These are phyloP conservation scores for Sporothrix schenckii DNA, from an alignment of 2,329 filamentous ascomycete species.

Conservation along the genomic window DNA sequence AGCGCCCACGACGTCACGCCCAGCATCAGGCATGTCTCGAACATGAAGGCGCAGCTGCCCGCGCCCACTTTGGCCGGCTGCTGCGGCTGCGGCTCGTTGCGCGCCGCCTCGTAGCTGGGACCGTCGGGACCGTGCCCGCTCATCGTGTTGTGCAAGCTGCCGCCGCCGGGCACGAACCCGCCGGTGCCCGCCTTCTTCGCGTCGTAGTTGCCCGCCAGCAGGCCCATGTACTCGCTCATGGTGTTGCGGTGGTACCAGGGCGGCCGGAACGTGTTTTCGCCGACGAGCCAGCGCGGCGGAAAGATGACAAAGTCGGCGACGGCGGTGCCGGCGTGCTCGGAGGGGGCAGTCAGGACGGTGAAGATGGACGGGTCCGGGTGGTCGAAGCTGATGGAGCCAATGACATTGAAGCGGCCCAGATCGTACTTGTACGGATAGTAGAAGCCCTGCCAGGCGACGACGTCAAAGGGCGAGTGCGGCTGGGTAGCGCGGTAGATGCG, in stretches of 20 bases:
- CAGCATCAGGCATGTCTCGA: slow-evolving; percentile 69
- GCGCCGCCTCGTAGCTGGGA: slow-evolving; percentile 59
- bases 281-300: slow-evolving; percentile 70
- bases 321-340: slow-evolving; percentile 62
- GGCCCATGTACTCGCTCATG: slow-evolving; percentile 67
- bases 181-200: slow-evolving; percentile 61
- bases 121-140: slow-evolving; percentile 67
- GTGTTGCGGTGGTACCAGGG: slow-evolving; percentile 74
- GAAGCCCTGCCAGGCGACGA: slow-evolving; percentile 79
- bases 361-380: slow-evolving; percentile 80
- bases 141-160: slow-evolving; percentile 70
- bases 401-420: slow-evolving; percentile 73
- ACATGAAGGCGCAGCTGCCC: slow-evolving; percentile 69
- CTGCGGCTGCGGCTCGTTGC: slow-evolving; percentile 52
- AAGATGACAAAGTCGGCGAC: slow-evolving; percentile 74
- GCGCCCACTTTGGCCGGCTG: slow-evolving; percentile 61
- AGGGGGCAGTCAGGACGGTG: slow-evolving; percentile 68
- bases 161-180: slow-evolving; percentile 63
- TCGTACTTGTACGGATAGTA: slow-evolving; percentile 85
- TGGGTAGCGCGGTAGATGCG: slow-evolving; percentile 67
- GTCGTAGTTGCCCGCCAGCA: slow-evolving; percentile 62
- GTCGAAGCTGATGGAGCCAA: slow-evolving; percentile 73
- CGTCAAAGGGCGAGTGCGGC: slow-evolving; percentile 71
- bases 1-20: slow-evolving; percentile 72
- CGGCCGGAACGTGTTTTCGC: slow-evolving; percentile 69